Evolutionary conservation across 371 early-diverging fungal species (phyloP), one percentile per base, ranked within the genome.

Genomic region (Actinomucor elegans): DNA sequence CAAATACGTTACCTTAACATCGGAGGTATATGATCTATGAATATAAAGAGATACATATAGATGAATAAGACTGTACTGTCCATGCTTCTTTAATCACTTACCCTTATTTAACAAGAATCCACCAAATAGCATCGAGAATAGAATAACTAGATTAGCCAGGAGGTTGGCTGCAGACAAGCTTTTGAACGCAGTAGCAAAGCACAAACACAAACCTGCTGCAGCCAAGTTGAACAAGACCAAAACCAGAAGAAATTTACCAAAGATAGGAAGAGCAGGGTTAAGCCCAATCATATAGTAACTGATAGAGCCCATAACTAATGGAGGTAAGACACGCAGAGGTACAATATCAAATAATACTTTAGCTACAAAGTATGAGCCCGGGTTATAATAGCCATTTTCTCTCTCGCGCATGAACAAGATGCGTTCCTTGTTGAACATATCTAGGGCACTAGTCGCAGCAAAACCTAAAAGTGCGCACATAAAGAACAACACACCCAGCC

Each of bases 101-200:
- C 86, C 84, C 68, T 89, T 89, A 70, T 94, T 94, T 33, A 96
- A 70, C 35, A 96, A 66, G 20, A 94, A 82, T 1, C 94, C 94
- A 11, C 92, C 89, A 77, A 94, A 94, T 20, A 94, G 64, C 88
- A 94, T 92, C 29, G 88, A 86, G 57, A 94, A 93, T 31, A 96
- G 73, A 65, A 94, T 88, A 35, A 86, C 71, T 8, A 96, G 72
- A 26, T 84, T 86, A 8, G 86, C 85, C 42, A 92, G 66, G 44
- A 96, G 66, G 54, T 86, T 90, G 0, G 93, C 89, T 1, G 90
- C 87, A 0, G 90, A 86, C 1, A 90, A 55, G 52, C 85, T 88
- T 42, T 76, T 75, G 38, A 91, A 80, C 0, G 85, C 75, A 17
- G 87, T 81, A 0, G 87, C 92, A 55, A 94, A 81, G 37, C 85